These are phyloP conservation scores for Plantago major DNA, from an alignment of 257 asterid genomes.

Conservation along the genomic window DNA sequence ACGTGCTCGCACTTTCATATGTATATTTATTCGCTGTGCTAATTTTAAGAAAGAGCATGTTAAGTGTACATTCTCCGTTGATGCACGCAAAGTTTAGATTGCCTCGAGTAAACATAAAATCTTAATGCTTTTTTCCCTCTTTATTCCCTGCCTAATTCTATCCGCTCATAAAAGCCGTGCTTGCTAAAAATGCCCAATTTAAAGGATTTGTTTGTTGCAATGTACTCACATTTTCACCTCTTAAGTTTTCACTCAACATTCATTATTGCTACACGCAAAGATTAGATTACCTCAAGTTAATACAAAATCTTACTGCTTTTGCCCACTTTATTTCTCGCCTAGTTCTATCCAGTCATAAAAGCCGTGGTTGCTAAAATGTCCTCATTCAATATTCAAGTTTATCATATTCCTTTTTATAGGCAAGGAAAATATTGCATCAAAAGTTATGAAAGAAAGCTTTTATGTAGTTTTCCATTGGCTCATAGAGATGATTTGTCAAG, in stretches of 20 bases:
- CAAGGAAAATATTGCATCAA: not conserved
- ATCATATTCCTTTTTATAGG: not conserved
- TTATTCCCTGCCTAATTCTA: not conserved
- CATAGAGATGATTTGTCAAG: constrained; percentile 19
- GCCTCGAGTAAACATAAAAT: not conserved
- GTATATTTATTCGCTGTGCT: constrained; percentile 4
- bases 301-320: constrained; percentile 5
- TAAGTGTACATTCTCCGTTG: constrained; percentile 7
- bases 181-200: not conserved
- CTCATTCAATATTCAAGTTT: not conserved
- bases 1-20: constrained; percentile 2
- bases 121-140: not conserved
- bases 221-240: constrained; percentile 2
- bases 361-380: not conserved
- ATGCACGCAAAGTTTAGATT: constrained; percentile 1
- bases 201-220: constrained; percentile 1
- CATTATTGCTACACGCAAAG: too few relatives aligned
- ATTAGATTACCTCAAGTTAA: not conserved
- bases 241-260: not conserved
- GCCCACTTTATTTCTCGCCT: not conserved
- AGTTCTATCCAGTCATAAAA: not conserved
- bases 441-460: not conserved
- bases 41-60: constrained; percentile 15
- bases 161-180: not conserved
- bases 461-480: not conserved